Percentiles rank a stretch among this genome's conserved stretches.
Evolutionary conservation across 2,329 filamentous ascomycete genomes (phyloP).

Genomic region (Exutisphaerella laricina): DNA sequence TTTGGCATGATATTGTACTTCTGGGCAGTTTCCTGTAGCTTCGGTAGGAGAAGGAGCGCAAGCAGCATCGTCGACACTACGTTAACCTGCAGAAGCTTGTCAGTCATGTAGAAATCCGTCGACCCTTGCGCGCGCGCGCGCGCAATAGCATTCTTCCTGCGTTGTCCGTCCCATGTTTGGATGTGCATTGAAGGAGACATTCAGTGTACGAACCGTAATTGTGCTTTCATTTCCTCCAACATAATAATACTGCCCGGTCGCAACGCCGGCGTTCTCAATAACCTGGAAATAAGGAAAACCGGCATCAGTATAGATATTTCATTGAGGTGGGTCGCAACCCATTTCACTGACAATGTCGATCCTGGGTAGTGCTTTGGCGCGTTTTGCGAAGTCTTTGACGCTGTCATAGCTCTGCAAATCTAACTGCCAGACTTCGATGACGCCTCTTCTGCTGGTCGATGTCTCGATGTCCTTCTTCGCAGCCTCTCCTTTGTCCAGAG

Average conservation of each 20-base stretch:
- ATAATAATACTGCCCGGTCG: conserved; percentile 28
- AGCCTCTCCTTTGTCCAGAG: conserved; percentile 39
- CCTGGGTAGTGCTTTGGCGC: conserved; percentile 29
- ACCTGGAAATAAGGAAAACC: no score
- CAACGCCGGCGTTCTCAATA: conserved; percentile 42
- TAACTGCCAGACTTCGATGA: conserved; percentile 44
- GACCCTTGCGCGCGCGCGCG: no score
- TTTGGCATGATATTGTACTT: conserved; percentile 33
- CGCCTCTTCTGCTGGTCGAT: conserved; percentile 28
- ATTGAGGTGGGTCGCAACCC: no score
- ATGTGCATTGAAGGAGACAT: no score
- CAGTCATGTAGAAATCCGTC: no score
- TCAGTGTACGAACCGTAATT: no score
- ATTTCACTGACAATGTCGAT: conserved; percentile 35
- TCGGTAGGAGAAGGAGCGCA: conserved; percentile 47
- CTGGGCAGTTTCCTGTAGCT: conserved; percentile 41
- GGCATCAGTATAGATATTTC: no score
- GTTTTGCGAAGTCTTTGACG: conserved; percentile 34
- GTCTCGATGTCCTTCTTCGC: conserved; percentile 39
- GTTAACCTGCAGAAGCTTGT: no score
- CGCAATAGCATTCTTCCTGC: no score
- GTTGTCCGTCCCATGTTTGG: no score
- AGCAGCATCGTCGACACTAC: conserved; percentile 51
- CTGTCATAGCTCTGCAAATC: conserved; percentile 39
- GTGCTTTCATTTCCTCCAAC: conserved; percentile 45